phyloP scores from a whole-genome alignment of 1,284 basidiomycete genomes.

The Ustilago sp. region DNA sequence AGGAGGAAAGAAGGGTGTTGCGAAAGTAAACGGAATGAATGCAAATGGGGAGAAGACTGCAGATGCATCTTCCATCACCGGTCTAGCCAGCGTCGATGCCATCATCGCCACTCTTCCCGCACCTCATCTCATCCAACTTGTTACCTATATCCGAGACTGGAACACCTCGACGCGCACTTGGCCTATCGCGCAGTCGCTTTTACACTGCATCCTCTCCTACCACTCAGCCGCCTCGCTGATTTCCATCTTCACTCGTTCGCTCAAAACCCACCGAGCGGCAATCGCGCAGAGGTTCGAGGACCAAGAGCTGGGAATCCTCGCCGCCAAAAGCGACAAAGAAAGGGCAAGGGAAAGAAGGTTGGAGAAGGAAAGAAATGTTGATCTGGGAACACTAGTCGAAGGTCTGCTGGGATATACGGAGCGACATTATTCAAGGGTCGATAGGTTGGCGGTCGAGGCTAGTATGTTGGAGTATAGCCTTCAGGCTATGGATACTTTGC shows the following conservation, averaged over 20 bases:
- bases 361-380: conserved; percentile 72
- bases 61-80: conserved; percentile 55
- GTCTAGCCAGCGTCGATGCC: conserved; percentile 66
- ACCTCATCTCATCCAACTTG: conserved; percentile 82
- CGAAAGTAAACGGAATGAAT: not conserved
- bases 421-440: conserved; percentile 86
- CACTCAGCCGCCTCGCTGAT: conserved; percentile 80
- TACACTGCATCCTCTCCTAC: conserved; percentile 84
- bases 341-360: conserved; percentile 36
- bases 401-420: conserved; percentile 92
- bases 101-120: conserved; percentile 80
- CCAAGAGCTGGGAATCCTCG: conserved; percentile 33
- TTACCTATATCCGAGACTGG: conserved; percentile 89
- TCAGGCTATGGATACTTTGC: conserved; percentile 82
- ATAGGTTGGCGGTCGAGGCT: conserved; percentile 89
- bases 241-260: conserved; percentile 74
- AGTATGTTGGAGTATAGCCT: conserved; percentile 92
- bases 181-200: conserved; percentile 84
- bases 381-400: conserved; percentile 78
- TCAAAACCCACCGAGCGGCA: conserved; percentile 13
- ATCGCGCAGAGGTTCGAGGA: conserved; percentile 27
- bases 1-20: not conserved
- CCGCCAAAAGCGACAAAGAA: conserved; percentile 10
- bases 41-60: not conserved
- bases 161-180: conserved; percentile 90